Evolutionary conservation across 352 stramenopile species (phyloP), one percentile per base, ranked within the genome.

Genomic region (Globisporangium cystogenes): DNA sequence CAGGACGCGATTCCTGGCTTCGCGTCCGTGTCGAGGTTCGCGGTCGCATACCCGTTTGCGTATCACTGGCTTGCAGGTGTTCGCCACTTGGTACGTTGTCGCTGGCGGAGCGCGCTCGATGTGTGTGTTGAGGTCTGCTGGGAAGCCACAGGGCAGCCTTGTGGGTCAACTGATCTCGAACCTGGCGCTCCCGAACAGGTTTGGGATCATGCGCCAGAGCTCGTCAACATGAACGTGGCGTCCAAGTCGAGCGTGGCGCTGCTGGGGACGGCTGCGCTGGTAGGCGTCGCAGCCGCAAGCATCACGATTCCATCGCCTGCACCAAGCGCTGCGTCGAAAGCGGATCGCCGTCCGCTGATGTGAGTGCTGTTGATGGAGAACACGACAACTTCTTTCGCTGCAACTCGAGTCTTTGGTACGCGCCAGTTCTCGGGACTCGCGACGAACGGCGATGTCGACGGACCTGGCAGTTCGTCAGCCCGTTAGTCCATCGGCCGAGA

Each of bases 31-130:
- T 80, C 76, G 21, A 98, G 98, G 64, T 84, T 96, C 55, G 55
- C 64, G 7, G 90, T 98, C 18, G 72, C 86, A 1, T 98, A 96
- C 67, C 87, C 92, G 1, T 53, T 98, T 10, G 65, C 78, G 2
- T 98, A 97, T 66, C 94, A 98, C 76, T 97, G 82, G 60, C 61
- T 96, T 6, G 85, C 74, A 39, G 94, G 66, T 10, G 27, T 86
- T 8, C 76, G 94, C 26, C 90, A 98, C 65, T 71, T 45, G 24
- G 44, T 57, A 49, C 45, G 56, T 48, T 23, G n/a, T 18, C 10
- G 26, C 23, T n/a, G 7, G 20, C 16, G 35, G 37, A 18, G 31
- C 7, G n/a, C 24, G 21, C 21, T 29, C 12, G 31, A 26, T 15
- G 4, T 3, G 33, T 46, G 4, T 7, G 8, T 23, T 45, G 21